phyloP scores from a whole-genome alignment of 2,329 filamentous ascomycete species.

The Sporothrix mexicana region DNA sequence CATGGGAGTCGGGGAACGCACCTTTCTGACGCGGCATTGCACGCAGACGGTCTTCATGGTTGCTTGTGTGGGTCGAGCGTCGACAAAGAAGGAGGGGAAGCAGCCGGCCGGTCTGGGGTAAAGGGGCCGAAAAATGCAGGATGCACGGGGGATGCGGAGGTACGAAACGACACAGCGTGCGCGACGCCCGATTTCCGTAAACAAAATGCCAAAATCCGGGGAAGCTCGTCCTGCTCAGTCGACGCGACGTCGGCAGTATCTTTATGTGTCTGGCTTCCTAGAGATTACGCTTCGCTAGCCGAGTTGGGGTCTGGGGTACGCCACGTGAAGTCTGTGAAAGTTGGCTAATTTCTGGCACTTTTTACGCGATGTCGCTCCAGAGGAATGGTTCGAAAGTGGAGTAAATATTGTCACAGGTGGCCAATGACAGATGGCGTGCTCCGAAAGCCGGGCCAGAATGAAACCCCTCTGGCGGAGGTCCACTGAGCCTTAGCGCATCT shows the following conservation, averaged over 20 bases:
- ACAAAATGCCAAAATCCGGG: background rate
- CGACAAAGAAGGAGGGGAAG: background rate
- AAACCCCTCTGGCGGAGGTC: background rate
- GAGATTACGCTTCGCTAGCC: no score
- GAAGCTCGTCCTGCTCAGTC: background rate
- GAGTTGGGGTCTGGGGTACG: background rate
- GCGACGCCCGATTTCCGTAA: constrained; percentile 17
- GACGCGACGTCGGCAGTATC: background rate
- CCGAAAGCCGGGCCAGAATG: constrained; percentile 12
- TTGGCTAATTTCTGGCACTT: no score
- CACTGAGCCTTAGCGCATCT: background rate
- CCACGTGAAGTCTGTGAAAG: background rate
- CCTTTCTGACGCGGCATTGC: constrained; percentile 28
- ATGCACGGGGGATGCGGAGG: background rate
- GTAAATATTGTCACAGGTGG: background rate
- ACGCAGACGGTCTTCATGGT: constrained; percentile 25
- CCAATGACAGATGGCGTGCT: background rate
- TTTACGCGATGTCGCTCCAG: background rate
- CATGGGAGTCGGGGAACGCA: background rate
- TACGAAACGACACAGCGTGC: background rate
- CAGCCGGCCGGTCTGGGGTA: background rate
- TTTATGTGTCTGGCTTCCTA: background rate
- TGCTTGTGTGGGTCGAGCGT: background rate
- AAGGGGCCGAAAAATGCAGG: background rate
- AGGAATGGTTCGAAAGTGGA: background rate